Evolutionary conservation across 495 filamentous ascomycete species (phyloP).

Genomic region (Cryomyces minteri): DNA sequence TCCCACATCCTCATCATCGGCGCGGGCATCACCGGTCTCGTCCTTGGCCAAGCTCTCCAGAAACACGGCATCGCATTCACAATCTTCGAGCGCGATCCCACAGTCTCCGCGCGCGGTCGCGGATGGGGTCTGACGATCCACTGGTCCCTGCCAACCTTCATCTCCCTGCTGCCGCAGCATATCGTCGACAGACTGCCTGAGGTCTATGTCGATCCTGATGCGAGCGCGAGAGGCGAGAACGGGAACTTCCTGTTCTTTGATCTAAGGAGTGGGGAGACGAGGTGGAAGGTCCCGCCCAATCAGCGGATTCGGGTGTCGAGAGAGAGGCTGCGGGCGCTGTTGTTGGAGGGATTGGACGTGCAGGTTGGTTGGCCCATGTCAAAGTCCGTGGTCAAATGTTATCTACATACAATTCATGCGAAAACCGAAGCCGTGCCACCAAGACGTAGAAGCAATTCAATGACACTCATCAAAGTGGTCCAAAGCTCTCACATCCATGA

Average conservation of each 20-base stretch:
- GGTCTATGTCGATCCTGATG: constrained; percentile 30
- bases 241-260: constrained; percentile 37
- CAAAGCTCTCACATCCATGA: constrained; percentile 17
- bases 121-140: constrained; percentile 45
- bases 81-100: constrained; percentile 36
- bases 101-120: constrained; percentile 22
- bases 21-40: constrained; percentile 1
- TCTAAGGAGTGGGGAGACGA: constrained; percentile 26
- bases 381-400: no score
- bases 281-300: constrained; percentile 28
- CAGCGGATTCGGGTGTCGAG: constrained; percentile 31
- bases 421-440: not conserved
- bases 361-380: constrained; percentile 11
- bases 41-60: constrained; percentile 1
- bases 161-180: constrained; percentile 29
- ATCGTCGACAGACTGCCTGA: constrained; percentile 28
- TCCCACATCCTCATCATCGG: constrained; percentile 1
- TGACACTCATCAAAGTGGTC: constrained; percentile 23
- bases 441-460: not conserved
- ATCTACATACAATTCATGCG: no score
- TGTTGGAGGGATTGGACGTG: constrained; percentile 30
- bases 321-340: constrained; percentile 25
- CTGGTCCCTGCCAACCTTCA: constrained; percentile 33
- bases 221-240: constrained; percentile 23
- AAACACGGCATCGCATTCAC: constrained; percentile 20